Evolutionary conservation across 192 early-diverging fungal species (phyloP), one percentile per base, ranked within the genome.

Genomic region (Radiomyces spectabilis): DNA sequence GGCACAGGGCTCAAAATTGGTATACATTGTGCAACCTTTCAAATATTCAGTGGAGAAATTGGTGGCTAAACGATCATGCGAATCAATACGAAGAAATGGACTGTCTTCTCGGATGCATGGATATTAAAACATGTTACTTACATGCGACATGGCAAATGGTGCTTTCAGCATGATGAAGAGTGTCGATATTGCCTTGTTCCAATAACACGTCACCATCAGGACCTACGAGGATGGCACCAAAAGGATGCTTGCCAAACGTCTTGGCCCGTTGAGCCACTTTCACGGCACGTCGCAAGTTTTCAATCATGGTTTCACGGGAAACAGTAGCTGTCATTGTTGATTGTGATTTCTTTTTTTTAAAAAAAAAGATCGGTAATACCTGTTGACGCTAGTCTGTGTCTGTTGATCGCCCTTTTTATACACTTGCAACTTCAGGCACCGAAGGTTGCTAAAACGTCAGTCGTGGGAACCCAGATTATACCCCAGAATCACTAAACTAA

Each of bases 111-210:
- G 15, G 2, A 16, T 57, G 44, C 18, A 31, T 3, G 24, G 30
- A 31, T n/a, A 43, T 2, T 2, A 10, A 25, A n/a, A 10, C 16
- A 24, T 3, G n/a, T n/a, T n/a, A 58, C 46, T 63, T 55, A 63
- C 61, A 63, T 18, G 53, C 61, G 5, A 41, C 46, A 24, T 46
- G 53, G 21, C 45, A 48, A 34, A 63, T 18, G 1, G 53, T 55
- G 31, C 53, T 55, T 42, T 63, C 51, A 6, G 61, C 51, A 37
- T 63, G 61, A 24, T 63, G 44, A 27, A 63, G 31, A 31, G 59
- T 62, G 48, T 62, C 59, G 21, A 62, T 54, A 31, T 62, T 62
- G 21, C 61, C 61, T 55, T 63, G 61, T 41, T 63, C 61, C 6
- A 46, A 27, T 7, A 54, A 25, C 1, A 63, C 31, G 35, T 44